Base-by-base conservation (phyloP, 2,329 filamentous ascomycete species). In the Fusarium sp. region DNA sequence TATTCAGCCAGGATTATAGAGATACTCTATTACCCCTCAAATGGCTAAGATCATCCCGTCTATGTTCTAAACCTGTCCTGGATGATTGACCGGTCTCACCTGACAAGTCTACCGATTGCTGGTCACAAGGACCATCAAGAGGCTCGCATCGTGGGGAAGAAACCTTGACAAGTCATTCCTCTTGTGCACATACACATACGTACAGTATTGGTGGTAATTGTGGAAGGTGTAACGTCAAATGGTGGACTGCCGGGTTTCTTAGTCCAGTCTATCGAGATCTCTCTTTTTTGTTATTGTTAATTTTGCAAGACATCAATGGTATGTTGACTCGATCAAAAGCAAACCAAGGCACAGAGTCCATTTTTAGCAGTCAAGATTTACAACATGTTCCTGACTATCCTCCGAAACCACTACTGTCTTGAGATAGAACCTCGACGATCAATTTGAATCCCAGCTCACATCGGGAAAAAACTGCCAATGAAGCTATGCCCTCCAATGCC, bases 321-420 rank as follows among this genome's bases (percentile, higher is more conserved):
- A 50, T 63, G 29, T 25, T 39, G 27, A 47, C 55, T 61, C 38
- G n/a, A 61, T 44, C 18, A 38, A 44, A 27, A 44, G 35, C 18
- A 49, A 52, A 31, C 38, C 44, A 56, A 41, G 45, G 39, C 47
- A 55, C 45, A 38, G 46, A 33, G 17, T 25, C 58, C 61, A 65
- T 62, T 57, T 55, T 74, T 68, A 68, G 60, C 41, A 62, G 22
- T 67, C 59, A 46, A 54, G 61, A 68, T 70, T 66, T 65, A 35
- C 66, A 55, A 59, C 64, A 65, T 65, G 75, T 77, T 77, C 75
- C 75, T 77, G 75, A 73, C 73, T 77, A 77, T 77, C 42, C 39
- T 29, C 59, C 54, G 49, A 60, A 58, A 42, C 61, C 58, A 55
- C 54, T 76, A 49, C 72, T 70, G 42, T 69, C 53, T 76, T 75